A percentile compares a stretch with the other conserved stretches of the same genome.
Conservation (phyloP, 2,329 filamentous ascomycete genomes). For the Penicillium thymicola region DNA sequence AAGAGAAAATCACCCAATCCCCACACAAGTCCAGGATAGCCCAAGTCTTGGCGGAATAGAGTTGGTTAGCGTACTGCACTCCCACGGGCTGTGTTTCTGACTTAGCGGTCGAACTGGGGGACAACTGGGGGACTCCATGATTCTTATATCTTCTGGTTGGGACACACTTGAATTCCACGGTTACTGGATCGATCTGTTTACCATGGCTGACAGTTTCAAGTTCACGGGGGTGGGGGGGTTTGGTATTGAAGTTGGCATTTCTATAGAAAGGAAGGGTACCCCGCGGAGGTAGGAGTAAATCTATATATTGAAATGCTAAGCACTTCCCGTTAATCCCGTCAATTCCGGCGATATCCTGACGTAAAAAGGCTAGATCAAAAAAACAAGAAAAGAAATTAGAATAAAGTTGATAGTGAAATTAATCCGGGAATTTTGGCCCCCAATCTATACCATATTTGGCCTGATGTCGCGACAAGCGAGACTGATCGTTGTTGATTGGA, state of each 20-base stretch:
- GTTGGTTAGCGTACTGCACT: constrained; percentile 11
- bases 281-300: background rate
- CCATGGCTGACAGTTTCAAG: background rate
- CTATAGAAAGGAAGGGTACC: background rate
- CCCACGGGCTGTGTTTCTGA: constrained; percentile 15
- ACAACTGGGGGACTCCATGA: background rate
- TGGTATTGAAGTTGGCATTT: background rate
- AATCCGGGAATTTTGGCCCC: constrained; percentile 9
- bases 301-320: background rate
- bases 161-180: background rate
- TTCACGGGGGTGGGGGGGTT: background rate
- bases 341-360: background rate
- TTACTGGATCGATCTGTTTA: background rate
- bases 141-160: background rate
- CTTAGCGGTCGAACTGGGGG: constrained; percentile 1
- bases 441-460: constrained; percentile 18
- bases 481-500: constrained; percentile 1
- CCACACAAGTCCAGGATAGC: constrained; percentile 14
- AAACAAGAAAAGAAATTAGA: background rate
- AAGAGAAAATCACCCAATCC: background rate
- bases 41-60: constrained; percentile 14
- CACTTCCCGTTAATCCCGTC: background rate
- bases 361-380: background rate
- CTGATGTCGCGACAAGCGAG: constrained; percentile 27
- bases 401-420: background rate